Conservation (phyloP, 2,329 filamentous ascomycete genomes). For the Epichloe festucae region DNA sequence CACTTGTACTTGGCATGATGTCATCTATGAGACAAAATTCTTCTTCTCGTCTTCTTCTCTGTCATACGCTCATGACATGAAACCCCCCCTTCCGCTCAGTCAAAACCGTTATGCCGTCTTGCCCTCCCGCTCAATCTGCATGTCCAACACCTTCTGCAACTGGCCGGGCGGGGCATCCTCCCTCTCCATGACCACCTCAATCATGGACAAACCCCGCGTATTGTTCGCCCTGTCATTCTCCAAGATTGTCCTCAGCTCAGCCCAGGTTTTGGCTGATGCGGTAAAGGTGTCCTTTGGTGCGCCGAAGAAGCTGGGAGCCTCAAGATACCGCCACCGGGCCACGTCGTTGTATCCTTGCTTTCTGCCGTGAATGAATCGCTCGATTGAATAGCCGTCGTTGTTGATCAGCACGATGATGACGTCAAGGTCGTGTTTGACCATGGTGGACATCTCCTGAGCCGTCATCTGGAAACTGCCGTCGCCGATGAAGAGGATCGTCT, state of each 20-base stretch:
- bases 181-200: conserved; percentile 7
- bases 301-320: conserved; percentile 35
- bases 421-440: conserved; percentile 40
- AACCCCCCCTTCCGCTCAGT: not conserved
- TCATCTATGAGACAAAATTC: too few relatives aligned
- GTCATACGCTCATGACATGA: not conserved
- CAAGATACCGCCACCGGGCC: conserved; percentile 37
- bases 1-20: not conserved
- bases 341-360: conserved; percentile 41
- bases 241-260: conserved; percentile 2
- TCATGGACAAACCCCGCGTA: conserved; percentile 3
- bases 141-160: conserved; percentile 3
- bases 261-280: conserved; percentile 5
- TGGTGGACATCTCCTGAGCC: conserved; percentile 51
- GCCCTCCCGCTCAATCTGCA: conserved; percentile 4
- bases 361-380: conserved; percentile 42
- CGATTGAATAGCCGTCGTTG: conserved; percentile 47
- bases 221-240: not conserved
- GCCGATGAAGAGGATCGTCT: conserved; percentile 44
- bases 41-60: not conserved
- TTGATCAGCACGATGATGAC: conserved; percentile 42
- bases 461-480: conserved; percentile 56
- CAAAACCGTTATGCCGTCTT: not conserved
- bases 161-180: conserved; percentile 5
- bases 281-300: conserved; percentile 13